Evolutionary conservation across 2,329 filamentous ascomycete species (phyloP), one percentile per base, ranked within the genome.

Genomic region (Fusarium luffae): DNA sequence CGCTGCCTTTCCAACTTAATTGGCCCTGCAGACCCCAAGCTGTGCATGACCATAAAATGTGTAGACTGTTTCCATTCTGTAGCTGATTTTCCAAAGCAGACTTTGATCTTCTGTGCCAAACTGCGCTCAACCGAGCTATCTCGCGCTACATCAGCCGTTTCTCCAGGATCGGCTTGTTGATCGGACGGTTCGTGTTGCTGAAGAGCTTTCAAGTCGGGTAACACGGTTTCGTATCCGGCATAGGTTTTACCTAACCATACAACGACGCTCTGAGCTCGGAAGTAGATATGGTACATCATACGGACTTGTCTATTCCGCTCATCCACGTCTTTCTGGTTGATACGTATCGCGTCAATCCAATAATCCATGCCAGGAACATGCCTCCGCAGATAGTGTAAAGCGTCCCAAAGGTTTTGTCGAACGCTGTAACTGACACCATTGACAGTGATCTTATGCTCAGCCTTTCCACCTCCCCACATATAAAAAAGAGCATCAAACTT

Each of bases 71-170:
- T 21, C 55, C 37, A 58, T 9, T 43, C 55, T 14, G 1, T 4
- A 5, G 18, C 40, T 4, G 13, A 25, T 21, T 43, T 54, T 1
- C 40, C 48, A 18, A 58, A 58, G 10, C 21, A 28, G 4, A 54
- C 48, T 34, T 44, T 54, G 2, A 59, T 54, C 8, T 44, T 18
- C 3, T 5, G 8, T 5, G 40, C 56, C 3, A 55, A 23, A 2
- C 5, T 21, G 1, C n/a, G 23, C 23, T 19, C 14, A 11, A 11
- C 6, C 1, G 14, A 3, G 0, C 6, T 18, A 2, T 14, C n/a
- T n/a, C 5, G 4, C 0, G 9, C 1, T 5, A 1, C n/a, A 2
- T 46, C 5, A n/a, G 6, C 13, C 16, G 14, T 2, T 1, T 13
- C 12, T 13, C 37, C n/a, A 1, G 18, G 2, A 4, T 5, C 18